phyloP scores from a whole-genome alignment of 768 basidiomycete species.

The Trametes elegans region DNA sequence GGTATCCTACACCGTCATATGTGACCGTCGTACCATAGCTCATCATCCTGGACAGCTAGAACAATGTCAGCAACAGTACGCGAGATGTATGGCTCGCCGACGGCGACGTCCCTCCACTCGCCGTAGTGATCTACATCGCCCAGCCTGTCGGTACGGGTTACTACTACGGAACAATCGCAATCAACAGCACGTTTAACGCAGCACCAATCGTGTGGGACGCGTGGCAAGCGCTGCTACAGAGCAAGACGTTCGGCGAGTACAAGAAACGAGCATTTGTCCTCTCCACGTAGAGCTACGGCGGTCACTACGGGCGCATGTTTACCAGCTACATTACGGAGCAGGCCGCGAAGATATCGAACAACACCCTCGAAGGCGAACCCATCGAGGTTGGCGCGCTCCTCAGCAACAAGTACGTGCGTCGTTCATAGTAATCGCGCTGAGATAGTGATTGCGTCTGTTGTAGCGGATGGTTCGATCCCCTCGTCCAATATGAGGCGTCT shows the following conservation, averaged over 20 bases:
- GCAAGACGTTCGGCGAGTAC: slow-evolving; percentile 48
- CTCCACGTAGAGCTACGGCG: slow-evolving; percentile 65
- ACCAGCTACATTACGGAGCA: slow-evolving; percentile 65
- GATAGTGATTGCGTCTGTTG: neutral
- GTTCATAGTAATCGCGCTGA: neutral
- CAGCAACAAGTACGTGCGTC: slow-evolving; percentile 38
- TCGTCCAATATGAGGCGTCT: slow-evolving; percentile 61
- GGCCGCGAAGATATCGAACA: slow-evolving; percentile 48
- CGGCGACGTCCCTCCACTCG: neutral
- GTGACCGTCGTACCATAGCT: too few species aligned
- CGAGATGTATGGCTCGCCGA: too few species aligned
- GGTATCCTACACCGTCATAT: slow-evolving; percentile 32
- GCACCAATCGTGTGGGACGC: slow-evolving; percentile 59
- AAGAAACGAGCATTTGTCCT: slow-evolving; percentile 46
- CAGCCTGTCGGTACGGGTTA: slow-evolving; percentile 69
- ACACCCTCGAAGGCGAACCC: slow-evolving; percentile 45
- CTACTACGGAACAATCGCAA: slow-evolving; percentile 53
- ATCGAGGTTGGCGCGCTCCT: slow-evolving; percentile 58
- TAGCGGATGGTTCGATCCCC: slow-evolving; percentile 67
- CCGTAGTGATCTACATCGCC: slow-evolving; percentile 67
- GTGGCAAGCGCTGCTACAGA: slow-evolving; percentile 64
- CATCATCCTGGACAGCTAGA: too few species aligned
- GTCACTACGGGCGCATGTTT: slow-evolving; percentile 65
- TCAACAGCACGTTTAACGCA: slow-evolving; percentile 58
- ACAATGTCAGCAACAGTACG: slow-evolving; percentile 63